Evolutionary conservation across 2,329 filamentous ascomycete genomes (phyloP), one percentile per base, ranked within the genome.

Genomic region (Rugonectria rugulosa): DNA sequence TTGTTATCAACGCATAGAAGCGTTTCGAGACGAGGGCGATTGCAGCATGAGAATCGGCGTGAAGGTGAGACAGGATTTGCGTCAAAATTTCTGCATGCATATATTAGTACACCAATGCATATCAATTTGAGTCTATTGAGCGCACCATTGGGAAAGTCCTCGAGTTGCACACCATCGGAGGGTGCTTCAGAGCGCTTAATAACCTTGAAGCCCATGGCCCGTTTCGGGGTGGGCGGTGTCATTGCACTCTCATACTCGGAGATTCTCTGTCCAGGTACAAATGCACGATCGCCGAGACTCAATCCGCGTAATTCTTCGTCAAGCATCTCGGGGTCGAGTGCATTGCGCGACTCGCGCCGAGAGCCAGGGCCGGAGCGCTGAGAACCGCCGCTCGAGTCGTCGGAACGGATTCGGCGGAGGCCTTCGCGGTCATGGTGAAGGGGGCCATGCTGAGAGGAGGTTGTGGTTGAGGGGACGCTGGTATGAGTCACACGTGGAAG

Each of bases 1-100:
- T 94, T 5, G 92, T 97, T 52, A 98, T 89, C 34, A 98, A 80
- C 47, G 83, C 82, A 73, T 96, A 91, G 70, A 98, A 96, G 50
- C 91, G 89, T 68, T 88, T 91, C 27, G 91, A 97, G 24, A 98
- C 92, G 45, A 96, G 82, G 15, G 92, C 89, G 10, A 97, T 88
- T 9, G 89, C 85, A 15, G 89, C 87, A 65, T 98, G 85, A 20
- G 94, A 92, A 60, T 91, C 86, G 9, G 93, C 92, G 46, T 93
- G 89, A 47, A 99, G 80, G 76, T 98, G 91, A 32, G 95, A 97
- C 53, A 98, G 77, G 26, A 96, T 88, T 68, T 97, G 92, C 10
- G 91, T 97, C 73, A 98, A 75, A 53, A 98, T 88, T 81, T 99
- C 95, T 97, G 73, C 29, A 53, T 7, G 19, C 20, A 38, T 14